Base-by-base conservation (phyloP, 371 early-diverging fungal species). In the Caulochytrium protostelioides region DNA sequence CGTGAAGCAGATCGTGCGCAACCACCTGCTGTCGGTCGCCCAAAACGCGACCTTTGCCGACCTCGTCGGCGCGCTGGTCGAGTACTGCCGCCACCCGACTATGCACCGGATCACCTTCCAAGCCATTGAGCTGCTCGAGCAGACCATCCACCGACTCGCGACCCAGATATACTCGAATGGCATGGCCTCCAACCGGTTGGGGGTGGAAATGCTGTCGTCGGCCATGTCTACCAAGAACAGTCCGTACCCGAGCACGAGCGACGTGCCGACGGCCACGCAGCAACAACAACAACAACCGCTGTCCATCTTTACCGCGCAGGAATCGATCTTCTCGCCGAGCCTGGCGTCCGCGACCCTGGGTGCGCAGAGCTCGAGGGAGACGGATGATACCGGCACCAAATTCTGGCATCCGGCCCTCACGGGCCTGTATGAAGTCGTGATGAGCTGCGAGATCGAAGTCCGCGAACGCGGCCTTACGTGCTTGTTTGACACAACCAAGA, bases 401-500 rank as follows among this genome's bases (percentile, higher is more conserved):
- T 71, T 76, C 38, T 83, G 82, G 83, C 76, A 82, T 57, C 83
- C 86, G 0, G 62, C 79, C 4, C 60, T 85, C 27, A 73, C 73
- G 39, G 85, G 85, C 5, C 60, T 84, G 31, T 71, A 80, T 42
- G 79, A 80, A 38, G 70, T 84, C 1, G 70, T 84, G 4, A 81
- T 85, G 81, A 73, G 76, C 12, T 75, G 81, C 22, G 79, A 82
- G 29, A 61, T 87, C 4, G 89, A 87, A 50, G 84, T 85, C n/a
- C 65, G n/a, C n/a, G 92, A 21, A 82, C 84, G 6, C 61, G 53
- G 46, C 2, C 50, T 91, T 28, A 72, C 66, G 16, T 75, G 78
- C 44, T 55, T 85, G 28, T 91, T 84, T 53, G 74, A 74, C 12
- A 67, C 82, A 2, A 52, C 83, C 9, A 78, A 79, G 42, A 42